These are phyloP conservation scores for Pharnaceum exiguum DNA, from an alignment of 148 eudicot genomes.

Conservation along the genomic window DNA sequence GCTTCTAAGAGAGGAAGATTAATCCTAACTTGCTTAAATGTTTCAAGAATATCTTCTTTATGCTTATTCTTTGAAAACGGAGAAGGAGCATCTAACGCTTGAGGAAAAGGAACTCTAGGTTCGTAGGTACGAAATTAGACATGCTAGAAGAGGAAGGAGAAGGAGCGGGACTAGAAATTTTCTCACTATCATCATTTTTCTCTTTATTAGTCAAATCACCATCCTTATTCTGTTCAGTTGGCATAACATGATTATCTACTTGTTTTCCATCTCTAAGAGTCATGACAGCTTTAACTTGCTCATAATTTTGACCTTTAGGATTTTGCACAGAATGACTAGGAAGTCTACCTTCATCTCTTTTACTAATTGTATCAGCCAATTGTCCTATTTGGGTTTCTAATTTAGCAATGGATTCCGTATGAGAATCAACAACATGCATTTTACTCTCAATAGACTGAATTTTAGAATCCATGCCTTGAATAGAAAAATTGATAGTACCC, in stretches of 20 bases:
- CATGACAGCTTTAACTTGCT: not conserved
- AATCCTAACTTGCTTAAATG: not conserved
- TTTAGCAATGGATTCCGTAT: not conserved
- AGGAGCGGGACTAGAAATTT: too few relatives aligned
- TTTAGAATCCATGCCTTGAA: too few relatives aligned
- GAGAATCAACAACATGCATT: not conserved
- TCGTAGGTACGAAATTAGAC: not conserved
- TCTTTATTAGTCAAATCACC: not conserved
- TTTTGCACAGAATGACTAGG: not conserved
- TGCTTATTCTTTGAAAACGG: not conserved
- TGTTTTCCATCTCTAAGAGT: not conserved
- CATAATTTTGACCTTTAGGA: not conserved
- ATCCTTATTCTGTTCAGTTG: too few relatives aligned
- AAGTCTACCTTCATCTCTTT: not conserved
- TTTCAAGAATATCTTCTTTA: not conserved
- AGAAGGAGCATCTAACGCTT: not conserved
- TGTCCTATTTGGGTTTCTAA: not conserved
- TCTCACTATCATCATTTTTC: not conserved
- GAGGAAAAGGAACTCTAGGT: not conserved
- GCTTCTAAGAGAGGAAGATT: not conserved
- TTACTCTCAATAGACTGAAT: not conserved
- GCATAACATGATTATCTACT: not conserved
- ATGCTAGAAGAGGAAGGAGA: too few relatives aligned
- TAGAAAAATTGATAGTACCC: too few relatives aligned
- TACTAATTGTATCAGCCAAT: not conserved